Conservation (phyloP, 1,284 basidiomycete genomes). For the Cryptococcus sp. region DNA sequence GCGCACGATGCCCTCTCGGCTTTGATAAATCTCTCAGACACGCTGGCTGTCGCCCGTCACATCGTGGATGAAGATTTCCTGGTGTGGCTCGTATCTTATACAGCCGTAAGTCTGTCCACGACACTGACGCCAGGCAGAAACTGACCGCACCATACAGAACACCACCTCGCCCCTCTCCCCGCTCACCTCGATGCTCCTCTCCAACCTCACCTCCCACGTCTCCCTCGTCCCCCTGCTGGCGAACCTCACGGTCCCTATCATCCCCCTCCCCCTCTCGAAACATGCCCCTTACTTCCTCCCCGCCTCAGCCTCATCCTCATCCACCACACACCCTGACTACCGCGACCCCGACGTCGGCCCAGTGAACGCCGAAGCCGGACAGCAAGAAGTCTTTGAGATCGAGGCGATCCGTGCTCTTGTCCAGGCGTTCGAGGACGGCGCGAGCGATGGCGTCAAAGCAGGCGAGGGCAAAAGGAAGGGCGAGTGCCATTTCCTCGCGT, state of each 20-base stretch:
- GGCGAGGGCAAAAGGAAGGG: slow-evolving; percentile 60
- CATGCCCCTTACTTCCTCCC: slow-evolving; percentile 61
- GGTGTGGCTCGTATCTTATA: slow-evolving; percentile 82
- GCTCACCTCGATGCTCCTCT: slow-evolving; percentile 92
- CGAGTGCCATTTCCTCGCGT: slow-evolving; percentile 80
- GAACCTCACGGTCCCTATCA: slow-evolving; percentile 63
- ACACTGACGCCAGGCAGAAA: neutral
- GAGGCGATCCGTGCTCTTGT: slow-evolving; percentile 71
- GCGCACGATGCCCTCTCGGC: slow-evolving; percentile 95
- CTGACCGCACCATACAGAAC: slow-evolving; percentile 58
- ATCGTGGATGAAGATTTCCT: slow-evolving; percentile 75
- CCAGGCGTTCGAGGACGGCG: slow-evolving; percentile 79
- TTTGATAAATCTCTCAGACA: slow-evolving; percentile 90
- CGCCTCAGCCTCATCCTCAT: slow-evolving; percentile 69
- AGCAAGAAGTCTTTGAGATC: slow-evolving; percentile 56
- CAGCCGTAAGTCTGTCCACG: slow-evolving; percentile 62
- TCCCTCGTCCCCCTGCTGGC: slow-evolving; percentile 66
- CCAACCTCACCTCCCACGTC: slow-evolving; percentile 83
- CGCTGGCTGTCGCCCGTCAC: slow-evolving; percentile 63
- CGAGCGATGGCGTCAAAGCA: slow-evolving; percentile 56
- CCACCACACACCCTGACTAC: slow-evolving; percentile 51
- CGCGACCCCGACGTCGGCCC: slow-evolving; percentile 49
- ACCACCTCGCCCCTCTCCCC: slow-evolving; percentile 86
- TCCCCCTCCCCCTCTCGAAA: slow-evolving; percentile 53
- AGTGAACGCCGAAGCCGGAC: slow-evolving; percentile 62